These are phyloP conservation scores for Hymenoscyphus repandus DNA, from an alignment of 2,329 filamentous ascomycete genomes.

Conservation along the genomic window DNA sequence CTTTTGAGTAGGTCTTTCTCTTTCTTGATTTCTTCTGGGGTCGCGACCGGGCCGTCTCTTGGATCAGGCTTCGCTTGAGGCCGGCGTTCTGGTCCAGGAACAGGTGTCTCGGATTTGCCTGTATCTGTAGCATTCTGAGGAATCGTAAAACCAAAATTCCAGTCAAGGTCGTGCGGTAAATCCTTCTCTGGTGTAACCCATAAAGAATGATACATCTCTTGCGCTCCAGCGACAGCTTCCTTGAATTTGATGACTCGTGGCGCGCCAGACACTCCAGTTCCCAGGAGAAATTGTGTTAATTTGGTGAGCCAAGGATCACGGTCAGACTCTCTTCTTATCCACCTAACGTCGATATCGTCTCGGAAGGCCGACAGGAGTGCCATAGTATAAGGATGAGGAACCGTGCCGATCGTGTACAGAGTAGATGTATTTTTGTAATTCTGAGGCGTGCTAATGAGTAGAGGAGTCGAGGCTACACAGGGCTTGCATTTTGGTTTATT, in stretches of 20 bases:
- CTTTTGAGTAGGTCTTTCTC: conserved; percentile 53
- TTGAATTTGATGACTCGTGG: conserved; percentile 72
- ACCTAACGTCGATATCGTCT: conserved; percentile 54
- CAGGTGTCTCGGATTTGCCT: conserved; percentile 51
- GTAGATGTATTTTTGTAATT: conserved; percentile 67
- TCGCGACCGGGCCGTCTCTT: conserved; percentile 44
- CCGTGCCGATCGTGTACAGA: conserved; percentile 76
- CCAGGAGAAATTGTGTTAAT: conserved; percentile 65
- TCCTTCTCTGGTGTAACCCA: conserved; percentile 74
- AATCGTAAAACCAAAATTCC: conserved; percentile 82
- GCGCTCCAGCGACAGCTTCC: conserved; percentile 68
- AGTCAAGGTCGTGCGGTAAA: conserved; percentile 65
- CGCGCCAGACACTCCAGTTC: conserved; percentile 54
- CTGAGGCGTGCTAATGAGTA: conserved; percentile 62
- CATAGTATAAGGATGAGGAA: conserved; percentile 88
- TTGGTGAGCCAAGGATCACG: conserved; percentile 76
- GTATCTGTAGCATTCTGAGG: conserved; percentile 51
- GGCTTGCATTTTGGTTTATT: conserved; percentile 70
- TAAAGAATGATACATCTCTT: conserved; percentile 58
- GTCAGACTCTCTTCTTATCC: conserved; percentile 60
- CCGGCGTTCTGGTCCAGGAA: conserved; percentile 52
- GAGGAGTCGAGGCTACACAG: conserved; percentile 60
- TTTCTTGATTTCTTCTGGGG: conserved; percentile 45
- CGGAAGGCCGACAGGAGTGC: conserved; percentile 61
- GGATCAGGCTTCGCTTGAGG: conserved; percentile 45